Evolutionary conservation across 768 basidiomycete species (phyloP).

Genomic region (Pleurotus djamor): DNA sequence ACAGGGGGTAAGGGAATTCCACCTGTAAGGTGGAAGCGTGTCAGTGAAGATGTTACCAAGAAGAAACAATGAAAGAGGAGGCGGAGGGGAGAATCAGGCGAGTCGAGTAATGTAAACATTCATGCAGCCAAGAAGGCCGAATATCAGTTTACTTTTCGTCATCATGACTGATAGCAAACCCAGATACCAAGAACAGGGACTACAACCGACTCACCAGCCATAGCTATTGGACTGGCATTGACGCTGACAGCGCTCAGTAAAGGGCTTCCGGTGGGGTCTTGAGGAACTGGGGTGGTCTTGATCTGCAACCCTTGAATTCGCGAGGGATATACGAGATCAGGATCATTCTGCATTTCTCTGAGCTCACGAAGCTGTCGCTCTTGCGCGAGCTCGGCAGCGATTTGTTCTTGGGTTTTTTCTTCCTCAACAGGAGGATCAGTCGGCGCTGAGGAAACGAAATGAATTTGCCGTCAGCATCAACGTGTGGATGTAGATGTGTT

Average conservation of each 20-base stretch:
- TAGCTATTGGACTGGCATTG: conserved; percentile 19
- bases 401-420: conserved; percentile 8
- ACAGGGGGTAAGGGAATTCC: conserved; percentile 14
- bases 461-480: too few species aligned
- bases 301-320: conserved; percentile 61
- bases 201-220: conserved; percentile 10
- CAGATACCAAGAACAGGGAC: neutral
- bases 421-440: conserved; percentile 9
- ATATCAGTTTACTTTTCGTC: neutral
- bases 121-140: neutral
- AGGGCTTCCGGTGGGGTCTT: conserved; percentile 18
- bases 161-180: neutral
- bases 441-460: neutral
- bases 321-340: conserved; percentile 26
- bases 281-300: conserved; percentile 33
- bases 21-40: conserved; percentile 15
- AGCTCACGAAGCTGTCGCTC: neutral
- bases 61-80: neutral
- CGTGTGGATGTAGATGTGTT: too few species aligned
- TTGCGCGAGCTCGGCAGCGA: neutral
- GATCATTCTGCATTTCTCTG: conserved; percentile 12
- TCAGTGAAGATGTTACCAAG: conserved; percentile 15
- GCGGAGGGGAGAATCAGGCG: neutral
- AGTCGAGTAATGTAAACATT: neutral
- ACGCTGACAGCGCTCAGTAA: conserved; percentile 13